Base-by-base conservation (phyloP, 2,329 filamentous ascomycete species). In the Trichophyton simii region DNA sequence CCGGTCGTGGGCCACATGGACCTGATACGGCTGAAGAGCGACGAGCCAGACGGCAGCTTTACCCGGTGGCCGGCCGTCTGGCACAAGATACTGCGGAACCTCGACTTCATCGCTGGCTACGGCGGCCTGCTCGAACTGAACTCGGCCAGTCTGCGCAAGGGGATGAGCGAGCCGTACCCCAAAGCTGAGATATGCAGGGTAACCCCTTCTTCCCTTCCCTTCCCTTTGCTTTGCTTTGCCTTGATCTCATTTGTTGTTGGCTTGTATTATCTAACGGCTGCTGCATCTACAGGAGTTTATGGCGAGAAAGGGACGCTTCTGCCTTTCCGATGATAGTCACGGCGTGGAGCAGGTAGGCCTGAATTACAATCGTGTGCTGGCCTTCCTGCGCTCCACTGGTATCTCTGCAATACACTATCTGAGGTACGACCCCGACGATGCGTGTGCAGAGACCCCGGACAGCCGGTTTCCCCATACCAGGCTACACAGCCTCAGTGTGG, bases 251-350 rank as follows among this genome's bases (percentile, higher is more conserved):
- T 36, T 36, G 34, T 36, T 9, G 6, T 9, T 36, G 9, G 9
- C 11, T 38, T 38, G 34, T 7, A 13, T 13, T 8, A 31, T 22
- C 25, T 15, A 15, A 8, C 48, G 22, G 13, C 57, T 28, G 18
- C 18, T 59, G 44, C 28, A 22, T n/a, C 58, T 22, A 11, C 64
- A 88, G 87, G 83, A 84, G 71, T 95, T 90, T 78, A 70, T 91
- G 60, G 75, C 75, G 6, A 80, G 89, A 68, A 86, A 86, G 25
- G 91, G 94, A 25, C 83, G 82, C 63, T 95, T 97, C 74, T 95
- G 90, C 60, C 81, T 99, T 67, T 96, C 89, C 5, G 94, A 99
- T 72, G 94, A 99, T 75, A 96, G 91, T 72, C 94, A 99, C 76
- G 89, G 89, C 44, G 82, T 90, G 62, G 87, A 83, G 1, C 92